Evolutionary conservation across 768 basidiomycete genomes (phyloP), one percentile per base, ranked within the genome.

Genomic region (Lyophyllum atratum): DNA sequence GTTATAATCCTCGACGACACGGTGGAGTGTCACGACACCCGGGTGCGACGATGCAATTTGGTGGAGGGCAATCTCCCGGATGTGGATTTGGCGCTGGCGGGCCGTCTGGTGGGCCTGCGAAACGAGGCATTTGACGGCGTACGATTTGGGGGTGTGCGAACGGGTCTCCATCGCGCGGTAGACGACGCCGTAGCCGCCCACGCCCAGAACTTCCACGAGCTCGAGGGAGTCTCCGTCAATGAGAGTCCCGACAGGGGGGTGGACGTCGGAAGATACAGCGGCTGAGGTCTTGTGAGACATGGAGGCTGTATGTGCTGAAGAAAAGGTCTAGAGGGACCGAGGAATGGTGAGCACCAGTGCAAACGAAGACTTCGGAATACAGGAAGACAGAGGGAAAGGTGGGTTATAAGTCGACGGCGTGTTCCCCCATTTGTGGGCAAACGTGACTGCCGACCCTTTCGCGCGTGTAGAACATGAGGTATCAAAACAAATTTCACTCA

Each of bases 101-200:
- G 78, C 65, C 40, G 82, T 74, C 60, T 79, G 76, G 58, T 69
- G 67, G 17, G 69, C 69, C 40, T 79, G 69, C 62, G 84, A 85
- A 52, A 85, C 80, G 56, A 95, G 87, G 72, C 94, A 98, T 76
- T 98, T 98, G 66, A 98, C 94, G 58, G 95, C 95, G 73, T 85
- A 95, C 52, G 85, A 87, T 65, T 78, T 76, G n/a, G 73, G 75
- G 52, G 75, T 74, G 45, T 80, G 74, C 63, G 83, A 76, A 52
- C 69, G 77, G 21, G 74, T 73, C 68, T 91, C 90, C 57, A 92
- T 78, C 28, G 93, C 96, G 59, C 92, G 90, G 72, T 97, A 97
- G 17, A 98, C 96, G 64, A 95, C 88, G 53, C 96, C 97, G 68
- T 97, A 98, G 21, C 95, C 95, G 12, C 96, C 96, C 40, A 90